Evolutionary conservation across 1,284 basidiomycete genomes (phyloP).

Genomic region (Fomitopsis betulina): DNA sequence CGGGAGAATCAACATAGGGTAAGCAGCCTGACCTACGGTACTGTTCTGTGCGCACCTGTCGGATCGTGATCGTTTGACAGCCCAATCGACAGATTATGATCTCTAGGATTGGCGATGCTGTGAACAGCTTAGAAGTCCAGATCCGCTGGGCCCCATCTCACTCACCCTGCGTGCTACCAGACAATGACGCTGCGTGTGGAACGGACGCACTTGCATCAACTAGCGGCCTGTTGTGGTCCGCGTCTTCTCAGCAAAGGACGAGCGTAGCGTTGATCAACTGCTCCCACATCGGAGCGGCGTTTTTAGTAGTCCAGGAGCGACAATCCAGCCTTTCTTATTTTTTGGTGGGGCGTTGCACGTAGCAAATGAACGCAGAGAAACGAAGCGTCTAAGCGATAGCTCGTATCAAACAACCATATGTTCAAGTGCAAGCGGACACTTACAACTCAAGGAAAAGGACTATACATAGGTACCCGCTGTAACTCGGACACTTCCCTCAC

Average conservation of each 20-base stretch:
- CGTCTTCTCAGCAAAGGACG: neutral
- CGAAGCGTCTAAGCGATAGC: too few species aligned
- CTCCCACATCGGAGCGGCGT: neutral
- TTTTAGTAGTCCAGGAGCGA: neutral
- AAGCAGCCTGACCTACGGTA: neutral
- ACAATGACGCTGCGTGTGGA: neutral
- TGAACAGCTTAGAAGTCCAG: neutral
- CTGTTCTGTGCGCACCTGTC: neutral
- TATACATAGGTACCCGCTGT: neutral
- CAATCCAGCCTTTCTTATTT: too few species aligned
- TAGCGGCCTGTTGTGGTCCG: neutral
- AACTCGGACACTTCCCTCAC: neutral
- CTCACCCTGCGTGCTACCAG: neutral
- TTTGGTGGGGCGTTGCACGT: too few species aligned
- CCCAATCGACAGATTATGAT: neutral
- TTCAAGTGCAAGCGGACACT: too few species aligned
- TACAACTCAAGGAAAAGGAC: neutral
- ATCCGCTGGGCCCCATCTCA: neutral
- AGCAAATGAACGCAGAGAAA: too few species aligned
- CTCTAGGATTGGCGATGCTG: neutral
- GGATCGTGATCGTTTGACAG: constrained; percentile 2
- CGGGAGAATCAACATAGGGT: neutral
- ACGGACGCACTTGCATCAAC: neutral
- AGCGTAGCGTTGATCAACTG: neutral
- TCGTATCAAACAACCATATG: too few species aligned